phyloP scores from a whole-genome alignment of 2,329 filamentous ascomycete genomes.

The Curvularia verruculosa region DNA sequence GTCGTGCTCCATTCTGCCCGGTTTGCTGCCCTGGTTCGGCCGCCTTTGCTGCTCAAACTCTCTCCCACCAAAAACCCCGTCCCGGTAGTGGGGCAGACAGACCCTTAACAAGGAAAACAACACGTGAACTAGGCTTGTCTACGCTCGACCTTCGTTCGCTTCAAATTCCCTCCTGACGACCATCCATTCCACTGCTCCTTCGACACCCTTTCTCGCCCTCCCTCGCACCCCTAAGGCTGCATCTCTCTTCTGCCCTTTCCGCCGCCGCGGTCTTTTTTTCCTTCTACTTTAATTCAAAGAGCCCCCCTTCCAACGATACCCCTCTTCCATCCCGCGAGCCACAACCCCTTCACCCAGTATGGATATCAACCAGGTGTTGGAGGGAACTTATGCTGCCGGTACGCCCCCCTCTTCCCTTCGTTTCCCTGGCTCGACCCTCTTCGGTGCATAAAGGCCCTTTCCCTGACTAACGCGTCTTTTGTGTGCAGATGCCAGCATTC shows the following conservation, averaged over 20 bases:
- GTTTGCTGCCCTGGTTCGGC: constrained; percentile 23
- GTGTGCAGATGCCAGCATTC: constrained; percentile 80
- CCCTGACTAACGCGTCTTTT: constrained; percentile 34
- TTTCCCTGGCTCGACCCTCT: constrained; percentile 14
- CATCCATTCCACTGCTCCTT: constrained; percentile 42
- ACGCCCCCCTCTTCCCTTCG: constrained; percentile 55
- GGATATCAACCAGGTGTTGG: constrained; percentile 98
- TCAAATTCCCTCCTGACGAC: constrained; percentile 46
- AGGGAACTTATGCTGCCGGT: constrained; percentile 96
- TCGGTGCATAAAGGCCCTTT: constrained; percentile 32
- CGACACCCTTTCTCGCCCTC: constrained; percentile 17
- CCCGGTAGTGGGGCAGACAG: constrained; percentile 43
- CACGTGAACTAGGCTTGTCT: constrained; percentile 48
- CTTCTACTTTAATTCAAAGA: too few relatives aligned
- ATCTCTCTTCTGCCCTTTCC: constrained; percentile 24
- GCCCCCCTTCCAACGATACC: constrained; percentile 29
- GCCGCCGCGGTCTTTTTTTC: constrained; percentile 26
- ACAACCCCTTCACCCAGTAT: constrained; percentile 63
- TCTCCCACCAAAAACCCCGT: constrained; percentile 19
- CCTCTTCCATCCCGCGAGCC: constrained; percentile 28
- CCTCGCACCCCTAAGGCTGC: constrained; percentile 14
- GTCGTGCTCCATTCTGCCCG: constrained; percentile 2
- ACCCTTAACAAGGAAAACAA: constrained; percentile 36
- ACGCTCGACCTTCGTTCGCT: constrained; percentile 46
- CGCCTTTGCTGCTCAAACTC: constrained; percentile 1